Base-by-base conservation (phyloP, 2,329 filamentous ascomycete species). In the Aspergillus calidoustus region DNA sequence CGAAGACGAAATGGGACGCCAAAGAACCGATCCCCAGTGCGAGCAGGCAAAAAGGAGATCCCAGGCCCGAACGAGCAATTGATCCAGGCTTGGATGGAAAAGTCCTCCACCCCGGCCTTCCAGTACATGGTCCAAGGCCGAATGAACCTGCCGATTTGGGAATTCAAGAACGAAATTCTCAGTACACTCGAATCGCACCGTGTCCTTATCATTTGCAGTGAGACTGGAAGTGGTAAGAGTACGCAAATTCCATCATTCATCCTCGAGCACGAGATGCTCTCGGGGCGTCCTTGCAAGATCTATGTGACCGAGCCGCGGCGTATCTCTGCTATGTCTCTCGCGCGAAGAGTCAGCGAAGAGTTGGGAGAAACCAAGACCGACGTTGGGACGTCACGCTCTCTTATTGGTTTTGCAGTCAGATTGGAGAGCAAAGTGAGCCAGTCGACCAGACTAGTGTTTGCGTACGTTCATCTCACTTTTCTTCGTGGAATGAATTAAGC, bases 231-330 rank as follows among this genome's bases (percentile, higher is more conserved):
- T 74, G 95, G 95, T 66, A 99, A 99, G 81, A 97, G 93, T 76
- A 99, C 95, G 0, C 95, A 99, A 72, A 90, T 97, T n/a, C 95
- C 95, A 5, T 89, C 93, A 0, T 98, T 96, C 73, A 86, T 99
- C 57, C 82, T 99, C 7, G 95, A 99, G 75, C 87, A 97, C 70
- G 90, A 97, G 72, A 84, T 99, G 54, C 86, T 87, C 3, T 86
- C 89, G 64, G 94, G 93, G 4, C 89, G 88, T 66, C 82, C 87
- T 5, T 98, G 93, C 79, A 97, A 96, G 72, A 89, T 99, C 11
- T 98, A 94, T 74, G 97, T 95, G 74, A 97, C 95, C 0, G 93
- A 99, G 74, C 95, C 95, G 41, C 88, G 95, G 48, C 89, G 95
- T 74, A 99, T 99, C 64, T 99, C 95, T 17, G 95, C 95, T 9